Evolutionary conservation across 2,329 filamentous ascomycete species (phyloP), one percentile per base, ranked within the genome.

Genomic region (Orbilia oligospora): DNA sequence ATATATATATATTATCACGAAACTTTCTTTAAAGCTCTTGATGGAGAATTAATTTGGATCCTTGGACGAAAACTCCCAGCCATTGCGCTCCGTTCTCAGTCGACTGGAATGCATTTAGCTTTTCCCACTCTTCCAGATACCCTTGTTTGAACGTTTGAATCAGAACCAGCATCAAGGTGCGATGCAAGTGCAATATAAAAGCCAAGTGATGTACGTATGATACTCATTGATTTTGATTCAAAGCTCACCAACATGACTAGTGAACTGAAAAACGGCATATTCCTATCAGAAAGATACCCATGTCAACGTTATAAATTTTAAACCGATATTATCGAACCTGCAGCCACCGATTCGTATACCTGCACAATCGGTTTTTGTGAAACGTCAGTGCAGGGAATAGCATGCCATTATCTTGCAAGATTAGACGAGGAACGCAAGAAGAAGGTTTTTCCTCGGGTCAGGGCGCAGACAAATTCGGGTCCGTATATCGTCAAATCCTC

Each of bases 101-200:
- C 51, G 2, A 69, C 9, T 20, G 5, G 22, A 27, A 38, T 56
- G 33, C 55, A 55, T 5, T 64, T 36, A 58, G 22, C 1, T 36
- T 46, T n/a, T 58, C 27, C 20, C 12, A 53, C 16, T 65, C 49
- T 73, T 61, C 70, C 70, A 73, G 24, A 73, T 58, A 67, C 51
- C 70, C 70, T 66, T 73, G 70, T 53, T 16, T 8, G 36, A 48
- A 46, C 67, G 70, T 53, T 16, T 8, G 36, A 48, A 46, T 51
- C 12, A 44, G n/a, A 24, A 27, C 70, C 36, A 73, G 70, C 70
- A 73, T 73, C 70, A 73, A 48, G 70, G 70, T 56, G 16, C 46
- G 46, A 53, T 48, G 70, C 46, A 48, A 30, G 20, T 64, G 56
- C 41, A 58, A 55, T 61, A 36, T 61, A 49, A 65, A 65, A 36